Conservation (phyloP, 495 filamentous ascomycete genomes). For the Penicillium cosmopolitanum region DNA sequence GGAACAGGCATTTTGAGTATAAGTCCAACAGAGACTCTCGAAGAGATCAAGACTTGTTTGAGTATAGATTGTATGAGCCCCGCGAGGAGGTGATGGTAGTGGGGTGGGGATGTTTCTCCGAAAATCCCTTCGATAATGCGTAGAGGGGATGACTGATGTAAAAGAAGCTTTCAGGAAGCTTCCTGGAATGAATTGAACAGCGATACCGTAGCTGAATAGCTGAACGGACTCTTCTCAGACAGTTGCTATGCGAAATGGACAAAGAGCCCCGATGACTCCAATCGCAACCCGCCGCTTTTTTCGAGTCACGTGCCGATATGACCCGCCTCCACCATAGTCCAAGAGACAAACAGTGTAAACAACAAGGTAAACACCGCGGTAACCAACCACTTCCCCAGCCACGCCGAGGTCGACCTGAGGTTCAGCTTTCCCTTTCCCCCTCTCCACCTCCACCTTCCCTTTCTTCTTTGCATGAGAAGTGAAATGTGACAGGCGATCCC, state of each 20-base stretch:
- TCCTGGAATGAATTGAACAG: neutral
- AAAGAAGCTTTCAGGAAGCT: neutral
- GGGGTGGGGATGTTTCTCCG: neutral
- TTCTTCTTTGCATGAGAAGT: slow-evolving; percentile 25
- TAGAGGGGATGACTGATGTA: neutral
- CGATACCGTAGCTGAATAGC: no score
- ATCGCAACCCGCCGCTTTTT: slow-evolving; percentile 29
- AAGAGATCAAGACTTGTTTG: neutral
- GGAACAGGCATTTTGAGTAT: slow-evolving; percentile 54
- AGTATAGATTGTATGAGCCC: neutral
- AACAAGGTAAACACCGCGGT: slow-evolving; percentile 24
- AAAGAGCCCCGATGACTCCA: neutral
- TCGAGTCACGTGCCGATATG: slow-evolving; percentile 31
- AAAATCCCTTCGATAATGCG: neutral
- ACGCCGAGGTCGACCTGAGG: slow-evolving; percentile 43
- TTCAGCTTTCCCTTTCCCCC: slow-evolving; percentile 16
- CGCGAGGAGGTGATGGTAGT: neutral
- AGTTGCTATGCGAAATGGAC: no score
- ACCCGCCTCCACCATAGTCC: slow-evolving; percentile 19
- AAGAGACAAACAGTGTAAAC: slow-evolving; percentile 17
- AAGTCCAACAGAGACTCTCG: neutral
- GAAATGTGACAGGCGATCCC: slow-evolving; percentile 40
- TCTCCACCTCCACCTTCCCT: slow-evolving; percentile 22
- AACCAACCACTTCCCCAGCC: slow-evolving; percentile 38
- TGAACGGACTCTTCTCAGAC: no score